These are phyloP conservation scores for Sodiomyces alkalinus DNA, from an alignment of 2,329 filamentous ascomycete genomes.

Conservation along the genomic window DNA sequence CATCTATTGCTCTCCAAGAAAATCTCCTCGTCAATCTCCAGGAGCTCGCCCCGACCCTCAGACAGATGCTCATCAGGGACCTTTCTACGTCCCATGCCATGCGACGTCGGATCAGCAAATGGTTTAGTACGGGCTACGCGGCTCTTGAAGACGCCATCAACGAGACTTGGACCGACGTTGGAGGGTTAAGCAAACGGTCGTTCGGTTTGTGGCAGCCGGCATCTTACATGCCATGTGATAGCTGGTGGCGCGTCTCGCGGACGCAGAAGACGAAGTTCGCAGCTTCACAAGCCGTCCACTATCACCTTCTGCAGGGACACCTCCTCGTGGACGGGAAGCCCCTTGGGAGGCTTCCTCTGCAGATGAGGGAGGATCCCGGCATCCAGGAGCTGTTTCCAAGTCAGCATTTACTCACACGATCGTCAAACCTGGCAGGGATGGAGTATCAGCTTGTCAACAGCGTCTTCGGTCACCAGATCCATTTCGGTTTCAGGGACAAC, in stretches of 20 bases:
- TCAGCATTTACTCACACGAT: constrained; percentile 32
- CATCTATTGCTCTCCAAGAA: constrained; percentile 27
- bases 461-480: constrained; percentile 26
- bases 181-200: too few relatives aligned
- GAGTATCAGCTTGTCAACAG: constrained; percentile 21
- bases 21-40: constrained; percentile 22
- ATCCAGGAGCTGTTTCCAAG: constrained; percentile 38
- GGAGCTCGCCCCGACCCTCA: constrained; percentile 16
- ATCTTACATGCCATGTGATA: too few relatives aligned
- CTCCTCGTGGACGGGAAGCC: constrained; percentile 21
- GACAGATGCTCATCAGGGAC: too few relatives aligned
- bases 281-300: too few relatives aligned
- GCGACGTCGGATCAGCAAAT: too few relatives aligned
- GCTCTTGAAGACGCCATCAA: too few relatives aligned
- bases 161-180: too few relatives aligned
- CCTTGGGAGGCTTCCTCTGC: constrained; percentile 30
- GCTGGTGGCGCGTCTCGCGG: too few relatives aligned
- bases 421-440: constrained; percentile 38
- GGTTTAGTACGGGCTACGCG: too few relatives aligned
- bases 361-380: constrained; percentile 25
- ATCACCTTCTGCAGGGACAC: constrained; percentile 21
- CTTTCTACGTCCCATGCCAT: too few relatives aligned
- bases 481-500: constrained; percentile 33
- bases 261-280: too few relatives aligned
- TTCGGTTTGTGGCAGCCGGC: too few relatives aligned